Evolutionary conservation across 495 filamentous ascomycete species (phyloP).

Genomic region (Tuber magnatum): DNA sequence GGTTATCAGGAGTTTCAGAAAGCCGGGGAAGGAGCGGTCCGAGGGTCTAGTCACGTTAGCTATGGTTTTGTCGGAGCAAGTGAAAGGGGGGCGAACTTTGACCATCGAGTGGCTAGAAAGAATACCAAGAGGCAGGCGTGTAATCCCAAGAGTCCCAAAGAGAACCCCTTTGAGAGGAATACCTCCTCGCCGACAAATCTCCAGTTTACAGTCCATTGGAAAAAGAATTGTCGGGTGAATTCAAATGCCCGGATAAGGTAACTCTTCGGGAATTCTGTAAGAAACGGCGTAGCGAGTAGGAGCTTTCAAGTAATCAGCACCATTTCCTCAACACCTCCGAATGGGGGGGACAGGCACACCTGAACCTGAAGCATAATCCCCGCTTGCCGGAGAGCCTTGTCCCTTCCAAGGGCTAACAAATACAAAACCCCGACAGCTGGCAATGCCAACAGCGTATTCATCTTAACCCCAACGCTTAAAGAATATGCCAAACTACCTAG

Average conservation of each 20-base stretch:
- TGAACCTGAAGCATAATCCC: conserved; percentile 67
- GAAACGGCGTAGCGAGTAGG: conserved; percentile 68
- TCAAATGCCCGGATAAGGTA: conserved; percentile 82
- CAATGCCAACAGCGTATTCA: conserved; percentile 75
- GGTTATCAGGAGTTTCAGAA: conserved; percentile 19
- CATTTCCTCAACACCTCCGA: conserved; percentile 38
- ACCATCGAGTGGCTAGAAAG: conserved; percentile 56
- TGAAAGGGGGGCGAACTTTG: conserved; percentile 13
- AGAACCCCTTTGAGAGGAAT: conserved; percentile 72
- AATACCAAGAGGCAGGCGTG: conserved; percentile 60
- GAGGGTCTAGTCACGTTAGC: conserved; percentile 24
- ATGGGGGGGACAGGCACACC: conserved; percentile 43
- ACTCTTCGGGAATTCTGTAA: conserved; percentile 57
- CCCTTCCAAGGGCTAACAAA: conserved; percentile 60
- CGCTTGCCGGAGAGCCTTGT: conserved; percentile 57
- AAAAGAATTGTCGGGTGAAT: conserved; percentile 78
- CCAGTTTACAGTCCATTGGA: conserved; percentile 99
- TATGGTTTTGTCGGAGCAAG: not conserved
- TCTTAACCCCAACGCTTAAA: conserved; percentile 78
- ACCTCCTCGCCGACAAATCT: conserved; percentile 74
- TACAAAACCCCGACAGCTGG: conserved; percentile 70
- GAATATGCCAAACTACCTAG: conserved; percentile 66
- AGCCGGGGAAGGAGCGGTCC: conserved; percentile 46
- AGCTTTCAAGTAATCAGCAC: conserved; percentile 23
- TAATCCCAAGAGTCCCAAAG: conserved; percentile 57